Base-by-base conservation (phyloP, 202 grass and related monocot genomes). In the Schoenoplectus triqueter region DNA sequence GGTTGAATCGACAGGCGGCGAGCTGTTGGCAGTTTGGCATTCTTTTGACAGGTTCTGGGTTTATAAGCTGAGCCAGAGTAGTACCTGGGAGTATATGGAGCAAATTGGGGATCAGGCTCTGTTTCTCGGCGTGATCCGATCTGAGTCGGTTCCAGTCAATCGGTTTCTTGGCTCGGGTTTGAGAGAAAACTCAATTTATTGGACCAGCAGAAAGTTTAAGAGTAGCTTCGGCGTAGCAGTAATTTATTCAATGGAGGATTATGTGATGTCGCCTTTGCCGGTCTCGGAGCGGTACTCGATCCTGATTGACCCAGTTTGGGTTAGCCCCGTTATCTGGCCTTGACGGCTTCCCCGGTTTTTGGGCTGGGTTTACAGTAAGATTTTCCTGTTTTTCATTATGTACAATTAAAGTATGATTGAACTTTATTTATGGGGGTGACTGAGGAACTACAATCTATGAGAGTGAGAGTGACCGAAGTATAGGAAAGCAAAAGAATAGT, bases 311-410 rank as follows among this genome's bases (percentile, higher is more conserved):
- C 81, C 81, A 1, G 50, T 83, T 71, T 83, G 81, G 81, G 39
- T 83, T 70, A 83, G 81, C 50, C 81, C 66, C 1, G 81, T 83
- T 51, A 83, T 83, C 54, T 83, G 81, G 66, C 81, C 81, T 55
- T 83, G 81, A 83, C 6, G 2, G 0, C 31, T 31, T 31, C 31
- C 31, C 31, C 31, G 31, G 31, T 31, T 57, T 63, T 45, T 51
- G n/a, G 13, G 44, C 13, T 1, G 45, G 15, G 46, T 67, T 67
- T 45, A 22, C 44, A 15, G 57, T 60, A 80, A 11, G 41, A 8
- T 45, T 65, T 20, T 6, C 15, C 41, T 80, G 8, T 10, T 80
- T 46, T 1, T 59, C 3, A 76, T 54, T 49, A 75, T 31, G 15
- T 72, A 72, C 42, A 48, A 1, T 72, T 18, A 11, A 76, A 55